phyloP scores from a whole-genome alignment of 1,139 yeast genomes.

The Suhomyces chickasaworum region DNA sequence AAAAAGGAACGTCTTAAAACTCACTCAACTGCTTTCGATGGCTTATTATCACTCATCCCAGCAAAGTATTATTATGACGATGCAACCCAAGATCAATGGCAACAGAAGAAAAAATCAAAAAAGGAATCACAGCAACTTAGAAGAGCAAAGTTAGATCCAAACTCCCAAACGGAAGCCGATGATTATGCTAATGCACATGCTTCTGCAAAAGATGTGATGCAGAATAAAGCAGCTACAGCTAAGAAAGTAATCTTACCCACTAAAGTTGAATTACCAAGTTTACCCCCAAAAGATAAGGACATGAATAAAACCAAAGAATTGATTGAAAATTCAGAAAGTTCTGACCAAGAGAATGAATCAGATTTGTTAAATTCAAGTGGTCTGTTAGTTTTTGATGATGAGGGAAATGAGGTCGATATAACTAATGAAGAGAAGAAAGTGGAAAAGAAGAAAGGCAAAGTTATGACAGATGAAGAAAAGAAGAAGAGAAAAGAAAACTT shows the following conservation, averaged over 20 bases:
- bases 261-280: constrained; percentile 7
- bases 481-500: constrained; percentile 56
- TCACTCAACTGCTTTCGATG: constrained; percentile 88
- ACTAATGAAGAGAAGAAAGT: constrained; percentile 19
- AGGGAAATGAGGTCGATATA: constrained; percentile 61
- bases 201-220: constrained; percentile 70
- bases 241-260: constrained; percentile 59
- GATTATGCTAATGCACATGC: constrained; percentile 40
- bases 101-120: constrained; percentile 73
- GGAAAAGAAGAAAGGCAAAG: constrained; percentile 26
- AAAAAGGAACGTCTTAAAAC: constrained; percentile 74
- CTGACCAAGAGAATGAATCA: constrained; percentile 11
- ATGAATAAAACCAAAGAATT: neutral
- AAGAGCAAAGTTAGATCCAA: constrained; percentile 77
- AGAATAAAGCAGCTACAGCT: constrained; percentile 57
- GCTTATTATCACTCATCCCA: constrained; percentile 86
- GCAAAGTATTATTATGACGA: constrained; percentile 88
- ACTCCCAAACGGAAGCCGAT: constrained; percentile 48
- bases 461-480: constrained; percentile 48
- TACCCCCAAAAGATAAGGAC: neutral
- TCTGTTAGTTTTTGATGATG: constrained; percentile 70
- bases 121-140: constrained; percentile 64
- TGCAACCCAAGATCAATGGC: constrained; percentile 86
- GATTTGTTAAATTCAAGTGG: constrained; percentile 36
- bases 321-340: constrained; percentile 16